These are phyloP conservation scores for Globisporangium acanthophoron DNA, from an alignment of 352 stramenopile species.

Conservation along the genomic window DNA sequence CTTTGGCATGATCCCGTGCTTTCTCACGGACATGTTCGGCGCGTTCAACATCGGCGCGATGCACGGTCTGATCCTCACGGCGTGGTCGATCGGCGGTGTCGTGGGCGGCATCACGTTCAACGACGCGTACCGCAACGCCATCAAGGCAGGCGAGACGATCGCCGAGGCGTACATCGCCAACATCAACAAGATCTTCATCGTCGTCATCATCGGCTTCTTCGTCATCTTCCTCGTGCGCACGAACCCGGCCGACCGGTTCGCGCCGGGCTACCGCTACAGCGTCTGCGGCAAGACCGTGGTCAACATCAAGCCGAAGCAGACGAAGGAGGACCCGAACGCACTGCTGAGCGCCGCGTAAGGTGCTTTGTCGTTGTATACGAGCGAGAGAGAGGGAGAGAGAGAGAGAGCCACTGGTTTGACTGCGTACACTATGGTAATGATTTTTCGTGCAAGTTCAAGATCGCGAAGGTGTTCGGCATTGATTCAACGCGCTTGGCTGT, in stretches of 20 bases:
- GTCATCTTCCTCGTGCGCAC: constrained; percentile 62
- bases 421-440: no score
- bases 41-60: constrained; percentile 77
- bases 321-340: constrained; percentile 21
- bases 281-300: constrained; percentile 52
- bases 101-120: constrained; percentile 72
- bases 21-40: constrained; percentile 83
- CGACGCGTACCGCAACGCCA: constrained; percentile 35
- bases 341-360: constrained; percentile 8
- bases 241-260: constrained; percentile 60
- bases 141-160: constrained; percentile 23
- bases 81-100: constrained; percentile 73
- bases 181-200: constrained; percentile 57
- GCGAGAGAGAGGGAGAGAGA: no score
- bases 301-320: constrained; percentile 42
- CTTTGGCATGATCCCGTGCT: constrained; percentile 67
- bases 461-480: no score
- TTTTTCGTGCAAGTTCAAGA: no score
- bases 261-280: constrained; percentile 52
- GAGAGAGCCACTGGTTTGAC: no score
- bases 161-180: constrained; percentile 59
- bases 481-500: no score
- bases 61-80: constrained; percentile 67
- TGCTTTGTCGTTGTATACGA: no score
- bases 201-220: constrained; percentile 50